Percentiles rank a stretch among this genome's conserved stretches.
These are phyloP conservation scores for Lyophyllum decastes DNA, from an alignment of 768 basidiomycete species.

Conservation along the genomic window DNA sequence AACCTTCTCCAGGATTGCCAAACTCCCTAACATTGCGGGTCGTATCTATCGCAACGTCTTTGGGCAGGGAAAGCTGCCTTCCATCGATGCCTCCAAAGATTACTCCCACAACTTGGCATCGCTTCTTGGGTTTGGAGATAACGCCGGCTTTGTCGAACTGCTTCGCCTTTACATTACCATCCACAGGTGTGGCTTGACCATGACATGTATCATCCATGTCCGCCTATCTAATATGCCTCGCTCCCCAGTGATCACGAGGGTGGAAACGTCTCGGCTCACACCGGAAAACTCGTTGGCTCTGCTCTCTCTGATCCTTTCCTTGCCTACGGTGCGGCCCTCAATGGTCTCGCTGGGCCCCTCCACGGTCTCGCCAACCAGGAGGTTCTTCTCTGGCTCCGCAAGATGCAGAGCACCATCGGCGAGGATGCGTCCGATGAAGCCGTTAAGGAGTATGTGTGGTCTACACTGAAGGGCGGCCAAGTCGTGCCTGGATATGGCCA, in stretches of 20 bases:
- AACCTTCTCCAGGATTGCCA: constrained; percentile 73
- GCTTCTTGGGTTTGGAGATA: constrained; percentile 90
- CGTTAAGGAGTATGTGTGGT: constrained; percentile 94
- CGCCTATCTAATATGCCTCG: background rate
- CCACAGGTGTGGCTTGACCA: constrained; percentile 60
- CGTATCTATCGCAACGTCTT: constrained; percentile 90
- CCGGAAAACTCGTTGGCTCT: constrained; percentile 90
- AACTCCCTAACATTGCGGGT: constrained; percentile 95
- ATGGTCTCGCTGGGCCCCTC: constrained; percentile 95
- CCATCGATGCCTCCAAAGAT: constrained; percentile 83
- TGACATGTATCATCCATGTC: background rate
- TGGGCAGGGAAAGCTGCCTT: constrained; percentile 82
- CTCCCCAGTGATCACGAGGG: constrained; percentile 87
- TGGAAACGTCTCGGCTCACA: constrained; percentile 96
- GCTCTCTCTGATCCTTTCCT: constrained; percentile 98
- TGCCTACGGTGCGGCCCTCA: constrained; percentile 87
- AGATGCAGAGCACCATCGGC: constrained; percentile 91
- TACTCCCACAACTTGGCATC: constrained; percentile 88
- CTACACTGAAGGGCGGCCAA: constrained; percentile 88
- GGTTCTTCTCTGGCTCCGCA: constrained; percentile 90
- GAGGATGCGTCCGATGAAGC: constrained; percentile 83
- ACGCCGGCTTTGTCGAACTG: constrained; percentile 87
- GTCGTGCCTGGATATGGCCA: constrained; percentile 94
- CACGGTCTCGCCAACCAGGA: constrained; percentile 99
- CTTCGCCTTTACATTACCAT: constrained; percentile 96